Evolutionary conservation across 2,329 filamentous ascomycete genomes (phyloP), one percentile per base, ranked within the genome.

Genomic region (Thielaviopsis ethacetica): DNA sequence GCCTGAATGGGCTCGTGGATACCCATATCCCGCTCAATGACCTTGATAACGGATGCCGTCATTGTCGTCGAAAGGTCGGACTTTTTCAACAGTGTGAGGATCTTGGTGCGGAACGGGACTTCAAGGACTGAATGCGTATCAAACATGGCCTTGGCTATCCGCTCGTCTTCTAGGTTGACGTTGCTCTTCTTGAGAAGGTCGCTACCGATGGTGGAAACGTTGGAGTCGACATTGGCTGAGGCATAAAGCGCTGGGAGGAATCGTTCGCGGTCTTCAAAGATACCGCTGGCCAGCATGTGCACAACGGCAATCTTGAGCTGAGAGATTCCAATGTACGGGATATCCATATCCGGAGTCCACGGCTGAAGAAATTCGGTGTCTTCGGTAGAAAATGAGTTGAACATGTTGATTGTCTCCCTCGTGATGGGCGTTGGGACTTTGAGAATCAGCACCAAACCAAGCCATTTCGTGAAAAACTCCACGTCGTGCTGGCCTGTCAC

Each of bases 241-340:
- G 91, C 90, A 67, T 87, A 90, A 1, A 97, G 71, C 0, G 89
- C 86, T 0, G 91, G 86, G 13, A 96, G 70, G 65, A 96, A 89
- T 34, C 90, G 83, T 67, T 97, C 88, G 0, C 82, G 72, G 62
- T 96, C 89, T 0, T 75, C 83, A 69, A 98, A 97, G 6, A 91
- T 83, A 4, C 88, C 90, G 66, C 88, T 95, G 2, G 86, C 83
- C 21, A 98, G 73, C 58, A 97, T 83, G 22, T 77, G 81, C 5
- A 85, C 77, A 5, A 82, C 81, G 53, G 83, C 80, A 3, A 65
- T 63, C 81, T 65, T 84, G 74, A 63, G 75, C 71, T 64, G 76
- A 65, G 65, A 75, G 10, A 62, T 58, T 13, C 55, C 24, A 21
- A 59, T 58, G 50, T 62, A 65, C 1, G 64, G 63, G 3, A 58